Evolutionary conservation across 2,329 filamentous ascomycete genomes (phyloP).

Genomic region (Sporothrix phasma): DNA sequence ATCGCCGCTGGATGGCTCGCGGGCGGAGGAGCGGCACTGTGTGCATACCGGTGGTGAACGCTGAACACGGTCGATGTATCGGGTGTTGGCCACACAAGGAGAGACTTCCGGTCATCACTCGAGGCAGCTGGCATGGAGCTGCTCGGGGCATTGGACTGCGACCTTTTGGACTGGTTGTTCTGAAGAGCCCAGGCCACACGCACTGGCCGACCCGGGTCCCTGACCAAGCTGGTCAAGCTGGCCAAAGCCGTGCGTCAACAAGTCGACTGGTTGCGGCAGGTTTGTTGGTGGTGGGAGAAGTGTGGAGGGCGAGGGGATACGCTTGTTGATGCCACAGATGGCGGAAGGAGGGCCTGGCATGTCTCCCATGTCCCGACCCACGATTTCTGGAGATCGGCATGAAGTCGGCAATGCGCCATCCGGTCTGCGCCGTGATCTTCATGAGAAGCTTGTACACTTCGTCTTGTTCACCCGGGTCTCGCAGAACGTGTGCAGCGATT

Average conservation of each 20-base stretch:
- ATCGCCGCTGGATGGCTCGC: background rate
- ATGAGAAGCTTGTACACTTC: slow-evolving; percentile 72
- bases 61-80: background rate
- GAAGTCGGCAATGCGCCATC: slow-evolving; percentile 68
- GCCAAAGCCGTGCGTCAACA: background rate
- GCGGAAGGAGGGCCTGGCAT: background rate
- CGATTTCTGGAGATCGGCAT: slow-evolving; percentile 58
- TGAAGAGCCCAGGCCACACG: background rate
- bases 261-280: background rate
- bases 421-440: slow-evolving; percentile 63
- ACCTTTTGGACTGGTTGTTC: background rate
- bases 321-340: background rate
- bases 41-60: background rate
- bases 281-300: background rate
- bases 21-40: background rate
- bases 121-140: background rate
- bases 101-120: background rate
- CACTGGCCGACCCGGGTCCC: background rate
- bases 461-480: slow-evolving; percentile 60
- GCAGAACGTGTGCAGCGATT: slow-evolving; percentile 65
- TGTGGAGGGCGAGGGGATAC: background rate
- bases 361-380: slow-evolving; percentile 58
- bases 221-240: background rate
- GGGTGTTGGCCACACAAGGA: background rate
- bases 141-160: background rate